Evolutionary conservation across 345 rosid genomes (phyloP).

Genomic region (Populus ilicifolia): DNA sequence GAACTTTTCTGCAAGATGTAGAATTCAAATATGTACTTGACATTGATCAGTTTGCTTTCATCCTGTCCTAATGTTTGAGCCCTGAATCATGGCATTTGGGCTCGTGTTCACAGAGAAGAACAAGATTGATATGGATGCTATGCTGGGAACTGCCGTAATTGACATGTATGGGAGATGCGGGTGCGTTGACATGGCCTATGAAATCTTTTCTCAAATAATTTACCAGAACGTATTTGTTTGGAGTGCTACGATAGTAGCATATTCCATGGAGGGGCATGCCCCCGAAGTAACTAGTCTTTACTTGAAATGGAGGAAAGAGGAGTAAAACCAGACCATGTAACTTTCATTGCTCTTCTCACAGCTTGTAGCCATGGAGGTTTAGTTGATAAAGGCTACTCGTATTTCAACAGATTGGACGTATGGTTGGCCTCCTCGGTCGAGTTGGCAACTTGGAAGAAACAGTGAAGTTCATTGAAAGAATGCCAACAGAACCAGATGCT

Average conservation of each 20-base stretch:
- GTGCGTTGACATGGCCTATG: background rate
- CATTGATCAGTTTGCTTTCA: constrained; percentile 12
- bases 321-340: constrained; percentile 16
- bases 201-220: background rate
- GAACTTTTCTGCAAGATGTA: constrained; percentile 19
- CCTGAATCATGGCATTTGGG: constrained; percentile 24
- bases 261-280: constrained; percentile 8
- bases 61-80: constrained; percentile 18
- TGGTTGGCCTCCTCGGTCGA: constrained; percentile 15
- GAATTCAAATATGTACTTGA: constrained; percentile 20
- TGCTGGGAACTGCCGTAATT: constrained; percentile 20
- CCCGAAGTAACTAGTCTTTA: background rate
- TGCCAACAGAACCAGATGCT: constrained; percentile 21
- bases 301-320: constrained; percentile 23
- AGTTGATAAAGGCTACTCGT: constrained; percentile 20
- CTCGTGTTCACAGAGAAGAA: constrained; percentile 24
- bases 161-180: constrained; percentile 32
- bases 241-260: constrained; percentile 7
- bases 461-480: constrained; percentile 15
- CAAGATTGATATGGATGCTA: background rate
- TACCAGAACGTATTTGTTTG: constrained; percentile 7
- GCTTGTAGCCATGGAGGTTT: constrained; percentile 30
- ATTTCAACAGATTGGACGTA: constrained; percentile 15
- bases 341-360: constrained; percentile 23
- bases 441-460: constrained; percentile 7